Base-by-base conservation (phyloP, 2,329 filamentous ascomycete genomes). In the Ceratocystis eucalypticola region DNA sequence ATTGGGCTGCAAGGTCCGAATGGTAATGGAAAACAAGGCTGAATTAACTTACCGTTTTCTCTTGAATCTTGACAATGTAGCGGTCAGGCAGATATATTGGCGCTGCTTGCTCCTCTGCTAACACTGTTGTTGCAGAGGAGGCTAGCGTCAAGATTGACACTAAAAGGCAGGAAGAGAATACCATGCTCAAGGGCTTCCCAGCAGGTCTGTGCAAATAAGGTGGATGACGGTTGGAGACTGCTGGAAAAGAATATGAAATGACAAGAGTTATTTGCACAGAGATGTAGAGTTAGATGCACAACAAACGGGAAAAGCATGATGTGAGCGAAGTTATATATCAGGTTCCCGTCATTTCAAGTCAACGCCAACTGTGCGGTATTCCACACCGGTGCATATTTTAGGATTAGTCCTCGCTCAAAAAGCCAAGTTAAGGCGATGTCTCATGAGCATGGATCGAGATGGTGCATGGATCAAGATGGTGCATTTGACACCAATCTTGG, bases 51-150 rank as follows among this genome's bases (percentile, higher is more conserved):
- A 82, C 80, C 70, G 79, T 73, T 6, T 75, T 75, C 22, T 80
- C 77, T 59, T 82, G 77, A 64, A 82, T 80, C 69, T 83, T 80
- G 67, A 83, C 76, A 69, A 83, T 80, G 72, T 79, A 83, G 28
- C 77, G 78, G 22, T 80, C 80, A 0, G 77, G 74, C 12, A 83
- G 70, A 50, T 59, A 41, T 22, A 12, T 15, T 1, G 37, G 37
- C 37, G 48, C 5, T 15, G 22, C 12, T 53, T 15, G 28, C 12
- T 53, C n/a, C 48, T 20, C 48, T n/a, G 55, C 68, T 37, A 66
- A 30, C 53, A 22, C 25, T 70, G 64, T 68, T 20, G 74, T 69
- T 17, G 73, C 74, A 20, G 72, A 71, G 30, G 71, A 72, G 44
- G 72, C 74, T 53, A 72, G 71, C 68, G 74, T 75, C 64, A 77